Evolutionary conservation across 140 eudicot species (phyloP).

Genomic region (Stevia rebaudiana): DNA sequence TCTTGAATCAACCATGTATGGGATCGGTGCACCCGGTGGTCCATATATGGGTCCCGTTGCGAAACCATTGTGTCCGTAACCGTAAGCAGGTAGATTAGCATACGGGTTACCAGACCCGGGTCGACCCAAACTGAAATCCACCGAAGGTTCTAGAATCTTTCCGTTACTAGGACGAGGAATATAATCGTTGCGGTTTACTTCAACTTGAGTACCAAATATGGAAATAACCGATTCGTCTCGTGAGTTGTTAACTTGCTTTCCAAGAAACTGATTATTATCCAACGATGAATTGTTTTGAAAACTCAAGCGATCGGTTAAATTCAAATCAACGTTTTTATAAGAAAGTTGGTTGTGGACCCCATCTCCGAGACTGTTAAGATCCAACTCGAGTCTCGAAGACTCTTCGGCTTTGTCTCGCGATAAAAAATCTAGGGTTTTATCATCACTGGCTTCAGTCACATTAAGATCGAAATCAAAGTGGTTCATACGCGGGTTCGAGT

Average conservation of each 20-base stretch:
- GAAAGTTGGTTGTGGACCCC: conserved; percentile 46
- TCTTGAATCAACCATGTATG: conserved; percentile 58
- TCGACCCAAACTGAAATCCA: conserved; percentile 49
- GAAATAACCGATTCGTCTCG: conserved; percentile 57
- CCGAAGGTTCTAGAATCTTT: conserved; percentile 30
- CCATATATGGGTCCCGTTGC: conserved; percentile 37
- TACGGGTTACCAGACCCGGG: conserved; percentile 30
- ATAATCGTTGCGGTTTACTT: conserved; percentile 35
- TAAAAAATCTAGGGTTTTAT: conserved; percentile 26
- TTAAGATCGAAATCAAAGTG: conserved; percentile 63
- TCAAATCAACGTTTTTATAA: conserved; percentile 53
- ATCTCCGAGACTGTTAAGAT: conserved; percentile 58
- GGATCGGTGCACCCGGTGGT: conserved; percentile 31
- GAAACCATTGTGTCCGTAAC: conserved; percentile 44
- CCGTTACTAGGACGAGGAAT: conserved; percentile 43
- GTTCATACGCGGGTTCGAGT: conserved; percentile 39
- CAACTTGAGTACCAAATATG: conserved; percentile 69
- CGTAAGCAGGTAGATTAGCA: conserved; percentile 26
- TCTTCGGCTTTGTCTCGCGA: conserved; percentile 38
- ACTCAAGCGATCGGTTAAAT: conserved; percentile 59
- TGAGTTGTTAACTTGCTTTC: conserved; percentile 40
- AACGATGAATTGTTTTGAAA: conserved; percentile 34
- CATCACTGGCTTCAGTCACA: conserved; percentile 48
- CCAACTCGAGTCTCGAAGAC: conserved; percentile 50
- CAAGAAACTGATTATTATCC: conserved; percentile 28